phyloP scores from a whole-genome alignment of 352 stramenopile species.

The Phytophthora europaea region DNA sequence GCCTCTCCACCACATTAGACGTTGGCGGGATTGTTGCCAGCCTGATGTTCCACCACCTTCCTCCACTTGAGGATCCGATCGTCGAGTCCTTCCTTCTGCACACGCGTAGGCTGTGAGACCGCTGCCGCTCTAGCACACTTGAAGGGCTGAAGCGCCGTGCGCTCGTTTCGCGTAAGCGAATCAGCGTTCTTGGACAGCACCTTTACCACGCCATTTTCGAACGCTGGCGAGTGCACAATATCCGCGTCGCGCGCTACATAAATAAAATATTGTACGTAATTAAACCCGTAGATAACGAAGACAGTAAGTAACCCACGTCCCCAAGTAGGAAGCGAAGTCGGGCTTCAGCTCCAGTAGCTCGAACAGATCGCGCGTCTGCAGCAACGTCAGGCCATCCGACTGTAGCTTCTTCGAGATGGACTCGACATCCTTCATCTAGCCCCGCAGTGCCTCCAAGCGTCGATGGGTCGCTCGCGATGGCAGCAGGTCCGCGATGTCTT shows the following conservation, averaged over 20 bases:
- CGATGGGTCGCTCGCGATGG: too few species aligned
- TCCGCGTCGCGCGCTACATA: background rate
- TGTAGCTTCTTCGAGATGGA: too few species aligned
- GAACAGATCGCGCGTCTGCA: conserved; percentile 1
- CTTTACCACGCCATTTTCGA: conserved; percentile 8
- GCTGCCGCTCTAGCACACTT: too few species aligned
- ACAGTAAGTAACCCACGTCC: conserved; percentile 2
- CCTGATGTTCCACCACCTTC: background rate
- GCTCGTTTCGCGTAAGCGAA: background rate
- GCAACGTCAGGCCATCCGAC: background rate
- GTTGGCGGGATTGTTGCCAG: background rate
- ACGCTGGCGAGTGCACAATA: conserved; percentile 8
- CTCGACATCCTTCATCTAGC: too few species aligned
- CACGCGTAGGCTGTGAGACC: too few species aligned
- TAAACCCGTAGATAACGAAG: too few species aligned
- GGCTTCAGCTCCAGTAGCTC: conserved; percentile 1
- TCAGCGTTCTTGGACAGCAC: background rate
- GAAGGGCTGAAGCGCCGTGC: background rate
- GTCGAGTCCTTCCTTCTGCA: background rate
- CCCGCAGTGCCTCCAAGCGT: too few species aligned
- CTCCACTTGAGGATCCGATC: background rate
- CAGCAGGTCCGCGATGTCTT: too few species aligned
- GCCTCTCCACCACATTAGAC: conserved; percentile 10
- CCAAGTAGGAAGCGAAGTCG: background rate
- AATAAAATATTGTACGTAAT: background rate